Conservation (phyloP, 352 stramenopile genomes). For the Phytophthora pistaciae region DNA sequence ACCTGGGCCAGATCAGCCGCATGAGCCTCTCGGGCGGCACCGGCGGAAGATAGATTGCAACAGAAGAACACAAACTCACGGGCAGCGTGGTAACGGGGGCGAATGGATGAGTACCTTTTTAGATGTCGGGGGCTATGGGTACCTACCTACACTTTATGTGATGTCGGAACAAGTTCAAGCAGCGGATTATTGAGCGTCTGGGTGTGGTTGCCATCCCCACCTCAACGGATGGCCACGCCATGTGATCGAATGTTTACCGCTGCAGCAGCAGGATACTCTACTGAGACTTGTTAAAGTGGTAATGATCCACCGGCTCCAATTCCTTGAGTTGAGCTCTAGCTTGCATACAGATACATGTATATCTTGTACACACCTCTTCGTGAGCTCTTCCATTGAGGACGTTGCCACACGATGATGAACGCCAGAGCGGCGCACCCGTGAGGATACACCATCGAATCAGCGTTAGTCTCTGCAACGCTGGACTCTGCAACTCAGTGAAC, state of each 20-base stretch:
- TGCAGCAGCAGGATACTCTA: slow-evolving; percentile 16
- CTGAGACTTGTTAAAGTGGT: slow-evolving; percentile 19
- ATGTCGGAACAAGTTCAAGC: not conserved
- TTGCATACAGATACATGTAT: slow-evolving; percentile 5
- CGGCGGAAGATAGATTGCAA: slow-evolving; percentile 66
- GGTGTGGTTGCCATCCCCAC: not conserved
- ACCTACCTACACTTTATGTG: too few relatives aligned
- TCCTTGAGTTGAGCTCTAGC: slow-evolving; percentile 10
- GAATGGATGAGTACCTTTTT: slow-evolving; percentile 40
- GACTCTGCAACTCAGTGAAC: not conserved
- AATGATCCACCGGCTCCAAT: slow-evolving; percentile 13
- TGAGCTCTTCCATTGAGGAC: not conserved
- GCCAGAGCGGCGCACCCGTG: not conserved
- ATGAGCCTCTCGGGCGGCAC: slow-evolving; percentile 62
- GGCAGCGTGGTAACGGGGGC: slow-evolving; percentile 20
- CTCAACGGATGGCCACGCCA: not conserved
- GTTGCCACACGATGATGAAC: not conserved
- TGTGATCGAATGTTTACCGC: slow-evolving; percentile 4
- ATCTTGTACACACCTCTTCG: too few relatives aligned
- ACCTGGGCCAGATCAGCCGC: slow-evolving; percentile 92
- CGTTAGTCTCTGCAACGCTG: slow-evolving; percentile 18
- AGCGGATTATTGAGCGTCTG: not conserved
- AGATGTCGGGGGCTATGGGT: not conserved
- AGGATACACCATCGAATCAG: slow-evolving; percentile 21
- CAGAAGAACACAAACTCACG: slow-evolving; percentile 22